Evolutionary conservation across 2,329 filamentous ascomycete species (phyloP), one percentile per base, ranked within the genome.

Genomic region (Epichloe typhina): DNA sequence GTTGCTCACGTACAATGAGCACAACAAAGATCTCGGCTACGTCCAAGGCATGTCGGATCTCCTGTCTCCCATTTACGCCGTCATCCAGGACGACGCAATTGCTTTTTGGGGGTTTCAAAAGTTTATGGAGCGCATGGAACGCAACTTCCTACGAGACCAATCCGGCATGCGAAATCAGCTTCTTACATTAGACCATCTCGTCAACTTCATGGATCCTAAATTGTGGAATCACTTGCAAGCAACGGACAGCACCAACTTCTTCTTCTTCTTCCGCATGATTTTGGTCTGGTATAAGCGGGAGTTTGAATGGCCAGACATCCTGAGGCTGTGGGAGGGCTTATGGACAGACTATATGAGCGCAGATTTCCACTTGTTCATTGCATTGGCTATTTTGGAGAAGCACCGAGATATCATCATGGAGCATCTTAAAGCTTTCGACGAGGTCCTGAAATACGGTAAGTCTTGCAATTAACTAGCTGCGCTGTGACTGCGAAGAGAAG

Each of bases 261-360:
- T 98, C 70, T 98, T 98, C 73, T 97, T 98, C 74, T 98, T 97
- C 79, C 86, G 93, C 53, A 97, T 97, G 93, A 75, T 98, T 36
- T 75, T 98, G 1, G 93, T 98, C 9, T 98, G 93, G 93, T 98
- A 93, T 68, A 98, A 98, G 73, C 84, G 93, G 46, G 93, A 98
- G 67, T 98, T 98, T 60, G 78, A 82, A 57, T 98, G 91, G 88
- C 66, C 77, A 46, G 89, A 97, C 61, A 81, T 95, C 11, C 71
- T 97, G 36, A 79, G 86, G 17, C 72, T 98, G 4, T 98, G 93
- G 93, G 93, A 98, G 67, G 76, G 79, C 0, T 71, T 97, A 2
- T 98, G 94, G 93, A 97, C 93, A 2, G 93, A 98, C 64, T 93
- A 84, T 59, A 69, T 88, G 54, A 90, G 80, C 61, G 86, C 86